A percentile compares a stretch with the other conserved stretches of the same genome.
Conservation (phyloP, 805 yeast species). For the Cyberlindnera xishuangbannaensis region DNA sequence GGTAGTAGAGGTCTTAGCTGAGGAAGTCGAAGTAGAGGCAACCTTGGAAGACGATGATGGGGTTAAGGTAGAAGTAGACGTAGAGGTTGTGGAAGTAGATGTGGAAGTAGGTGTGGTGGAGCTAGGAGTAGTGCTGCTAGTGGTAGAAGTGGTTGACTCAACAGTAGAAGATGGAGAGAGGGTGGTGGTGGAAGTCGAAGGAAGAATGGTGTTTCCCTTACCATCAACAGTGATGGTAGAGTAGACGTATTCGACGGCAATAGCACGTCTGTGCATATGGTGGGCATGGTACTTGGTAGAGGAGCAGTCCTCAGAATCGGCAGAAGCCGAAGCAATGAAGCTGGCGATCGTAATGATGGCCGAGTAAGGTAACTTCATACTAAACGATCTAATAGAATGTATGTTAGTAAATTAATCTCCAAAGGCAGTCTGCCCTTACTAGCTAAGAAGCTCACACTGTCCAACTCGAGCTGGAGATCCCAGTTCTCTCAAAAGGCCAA, state of each 20-base stretch:
- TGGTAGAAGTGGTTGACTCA: constrained; percentile 11
- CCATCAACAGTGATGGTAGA: constrained; percentile 28
- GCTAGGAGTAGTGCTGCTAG: not conserved
- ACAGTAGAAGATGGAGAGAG: constrained; percentile 7
- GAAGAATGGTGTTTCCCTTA: constrained; percentile 27
- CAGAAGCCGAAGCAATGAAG: not conserved
- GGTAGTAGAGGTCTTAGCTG: constrained; percentile 8
- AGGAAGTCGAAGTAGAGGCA: constrained; percentile 5
- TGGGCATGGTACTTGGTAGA: constrained; percentile 30
- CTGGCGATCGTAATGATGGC: not conserved
- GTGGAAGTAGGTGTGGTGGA: not conserved
- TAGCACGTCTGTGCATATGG: constrained; percentile 42
- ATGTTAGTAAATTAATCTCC: too few relatives aligned
- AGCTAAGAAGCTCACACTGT: too few relatives aligned
- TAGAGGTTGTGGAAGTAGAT: constrained; percentile 1
- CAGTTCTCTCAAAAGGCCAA: too few relatives aligned
- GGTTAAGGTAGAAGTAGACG: too few relatives aligned
- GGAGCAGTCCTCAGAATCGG: not conserved
- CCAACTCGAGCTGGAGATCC: too few relatives aligned
- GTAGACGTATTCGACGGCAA: constrained; percentile 35
- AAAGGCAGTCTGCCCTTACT: too few relatives aligned
- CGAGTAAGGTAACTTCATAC: not conserved
- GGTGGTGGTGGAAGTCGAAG: constrained; percentile 21
- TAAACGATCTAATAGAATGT: too few relatives aligned
- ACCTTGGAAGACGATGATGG: constrained; percentile 4